Conservation (phyloP, 2,329 filamentous ascomycete genomes). For the Ceratocystis destructans region DNA sequence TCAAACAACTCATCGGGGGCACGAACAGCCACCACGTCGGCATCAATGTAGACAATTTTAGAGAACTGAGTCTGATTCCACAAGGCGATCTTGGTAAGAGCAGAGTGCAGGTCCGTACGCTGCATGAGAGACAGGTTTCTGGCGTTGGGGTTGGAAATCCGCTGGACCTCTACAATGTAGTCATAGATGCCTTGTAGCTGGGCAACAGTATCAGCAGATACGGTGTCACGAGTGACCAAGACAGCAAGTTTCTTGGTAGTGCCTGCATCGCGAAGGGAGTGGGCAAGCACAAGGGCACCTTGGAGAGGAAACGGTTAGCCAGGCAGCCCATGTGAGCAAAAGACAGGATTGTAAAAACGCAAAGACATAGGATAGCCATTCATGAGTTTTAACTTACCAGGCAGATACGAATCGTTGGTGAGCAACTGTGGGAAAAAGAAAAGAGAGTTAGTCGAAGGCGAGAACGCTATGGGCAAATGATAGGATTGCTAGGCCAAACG, state of each 20-base stretch:
- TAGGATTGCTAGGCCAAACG: slow-evolving; percentile 5
- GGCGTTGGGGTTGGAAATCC: slow-evolving; percentile 61
- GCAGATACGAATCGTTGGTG: slow-evolving; percentile 81
- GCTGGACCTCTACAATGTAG: slow-evolving; percentile 71
- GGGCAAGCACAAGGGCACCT: slow-evolving; percentile 88
- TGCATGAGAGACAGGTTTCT: slow-evolving; percentile 86
- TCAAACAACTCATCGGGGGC: slow-evolving; percentile 88
- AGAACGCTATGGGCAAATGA: not conserved
- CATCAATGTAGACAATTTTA: slow-evolving; percentile 88
- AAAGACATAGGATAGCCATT: not conserved
- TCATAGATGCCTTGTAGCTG: slow-evolving; percentile 82
- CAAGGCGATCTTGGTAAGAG: slow-evolving; percentile 91
- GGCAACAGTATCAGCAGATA: slow-evolving; percentile 60
- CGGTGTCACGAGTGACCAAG: slow-evolving; percentile 65
- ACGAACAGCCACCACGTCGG: slow-evolving; percentile 79
- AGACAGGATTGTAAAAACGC: not conserved
- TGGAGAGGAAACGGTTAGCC: not conserved
- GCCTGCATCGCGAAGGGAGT: slow-evolving; percentile 84
- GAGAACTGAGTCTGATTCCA: slow-evolving; percentile 86
- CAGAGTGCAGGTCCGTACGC: slow-evolving; percentile 74
- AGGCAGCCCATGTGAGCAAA: not conserved
- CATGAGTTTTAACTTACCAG: slow-evolving; percentile 44
- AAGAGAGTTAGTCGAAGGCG: not conserved
- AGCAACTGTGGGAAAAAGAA: slow-evolving; percentile 37
- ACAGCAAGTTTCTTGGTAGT: slow-evolving; percentile 75